Base-by-base conservation (phyloP, 192 early-diverging fungal genomes). In the Phlyctochytrium bullatum region DNA sequence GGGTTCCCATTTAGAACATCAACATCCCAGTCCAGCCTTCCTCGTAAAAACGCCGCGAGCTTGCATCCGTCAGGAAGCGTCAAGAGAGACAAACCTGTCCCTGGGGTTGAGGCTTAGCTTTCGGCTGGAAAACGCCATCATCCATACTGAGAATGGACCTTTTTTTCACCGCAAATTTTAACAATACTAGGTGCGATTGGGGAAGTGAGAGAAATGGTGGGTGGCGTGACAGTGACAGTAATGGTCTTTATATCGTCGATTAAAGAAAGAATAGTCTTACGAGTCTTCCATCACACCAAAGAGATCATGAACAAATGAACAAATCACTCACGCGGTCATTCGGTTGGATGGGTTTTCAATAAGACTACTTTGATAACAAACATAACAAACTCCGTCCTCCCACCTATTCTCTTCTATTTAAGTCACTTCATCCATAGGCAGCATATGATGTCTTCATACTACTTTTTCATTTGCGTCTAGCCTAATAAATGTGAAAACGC, bases 41-140 rank as follows among this genome's bases (percentile, higher is more conserved):
- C 59, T 50, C 73, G 76, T 52, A 81, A 47, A 34, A 81, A 66
- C 23, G 76, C 76, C 1, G 79, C 79, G 27, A 81, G 70, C 78
- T 80, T 25, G 53, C 57, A 1, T 6, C 3, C 58, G 58, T 47
- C 20, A 20, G 20, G 58, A 31, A 6, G 29, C 50, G 47, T 0
- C 32, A 33, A 59, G 57, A 52, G 12, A 52, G 14, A 28, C 76
- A 58, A 65, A 88, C 86, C 70, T 88, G 84, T 28, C 86, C 87
- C 73, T 90, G 88, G 30, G 80, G 85, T 62, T 88, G 86, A 68
- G 80, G 87, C 62, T 83, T 87, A 31, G 87, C 88, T 66, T 84
- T 77, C 40, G 88, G 88, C 67, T 89, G 88, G 73, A 81, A 83
- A 33, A 90, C 65, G 28, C 56, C 56, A 25, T 57, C 54, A 25